Percentiles rank a stretch among this genome's conserved stretches.
These are phyloP conservation scores for Chlorella ohadii DNA, from an alignment of 139 green algal genomes.

Conservation along the genomic window DNA sequence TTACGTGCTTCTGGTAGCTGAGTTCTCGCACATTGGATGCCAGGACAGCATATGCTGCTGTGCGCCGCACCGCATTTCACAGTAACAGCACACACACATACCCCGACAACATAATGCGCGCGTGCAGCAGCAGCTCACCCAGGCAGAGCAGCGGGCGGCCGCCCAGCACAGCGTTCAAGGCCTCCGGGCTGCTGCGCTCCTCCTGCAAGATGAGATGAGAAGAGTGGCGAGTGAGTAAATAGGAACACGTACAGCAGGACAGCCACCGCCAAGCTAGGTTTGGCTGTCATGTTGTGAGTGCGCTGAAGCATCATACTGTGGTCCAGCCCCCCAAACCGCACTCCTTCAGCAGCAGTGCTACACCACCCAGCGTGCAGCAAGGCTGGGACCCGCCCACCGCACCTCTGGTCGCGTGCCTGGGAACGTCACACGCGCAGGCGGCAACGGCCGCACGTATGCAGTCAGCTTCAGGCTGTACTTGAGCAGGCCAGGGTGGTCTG, in stretches of 20 bases:
- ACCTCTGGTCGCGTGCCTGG: not conserved
- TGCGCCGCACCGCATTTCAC: no score
- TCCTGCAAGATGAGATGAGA: not conserved
- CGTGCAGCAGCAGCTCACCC: not conserved
- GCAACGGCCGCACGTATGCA: slow-evolving; percentile 68
- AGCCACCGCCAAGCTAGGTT: not conserved
- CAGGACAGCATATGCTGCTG: not conserved
- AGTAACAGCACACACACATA: not conserved
- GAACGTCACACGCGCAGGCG: slow-evolving; percentile 43
- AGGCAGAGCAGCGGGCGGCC: slow-evolving; percentile 78
- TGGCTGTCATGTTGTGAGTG: no score
- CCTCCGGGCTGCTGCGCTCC: not conserved
- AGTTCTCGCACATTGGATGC: no score
- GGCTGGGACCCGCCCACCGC: not conserved
- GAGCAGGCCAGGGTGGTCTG: slow-evolving; percentile 72
- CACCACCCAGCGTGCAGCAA: no score
- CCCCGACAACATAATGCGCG: no score
- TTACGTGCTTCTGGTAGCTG: not conserved
- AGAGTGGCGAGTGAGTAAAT: no score
- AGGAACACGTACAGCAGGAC: not conserved
- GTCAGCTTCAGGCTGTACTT: slow-evolving; percentile 82
- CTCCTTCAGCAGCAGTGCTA: no score
- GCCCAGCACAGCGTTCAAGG: slow-evolving; percentile 68
- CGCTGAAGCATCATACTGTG: no score
- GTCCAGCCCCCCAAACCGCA: no score